Conservation (phyloP, 2,329 filamentous ascomycete genomes). For the Huntiella bhutanensis region DNA sequence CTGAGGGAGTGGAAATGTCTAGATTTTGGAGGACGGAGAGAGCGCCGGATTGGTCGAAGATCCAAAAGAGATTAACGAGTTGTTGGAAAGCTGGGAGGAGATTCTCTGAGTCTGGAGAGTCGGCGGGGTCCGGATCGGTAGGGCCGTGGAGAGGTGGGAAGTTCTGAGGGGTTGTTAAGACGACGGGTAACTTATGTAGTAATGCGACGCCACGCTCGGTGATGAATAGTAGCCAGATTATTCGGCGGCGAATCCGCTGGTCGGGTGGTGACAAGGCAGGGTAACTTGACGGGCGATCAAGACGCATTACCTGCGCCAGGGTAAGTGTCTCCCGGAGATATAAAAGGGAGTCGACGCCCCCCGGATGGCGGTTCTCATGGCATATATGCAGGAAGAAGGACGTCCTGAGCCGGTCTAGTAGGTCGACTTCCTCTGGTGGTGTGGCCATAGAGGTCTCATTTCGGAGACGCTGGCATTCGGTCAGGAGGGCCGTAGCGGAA, state of each 20-base stretch:
- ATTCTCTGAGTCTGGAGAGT: slow-evolving; percentile 19
- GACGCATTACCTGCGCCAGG: slow-evolving; percentile 28
- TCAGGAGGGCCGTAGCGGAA: slow-evolving; percentile 19
- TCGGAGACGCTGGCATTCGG: slow-evolving; percentile 19
- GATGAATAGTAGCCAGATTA: slow-evolving; percentile 30
- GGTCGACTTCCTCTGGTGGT: slow-evolving; percentile 6
- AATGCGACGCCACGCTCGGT: slow-evolving; percentile 31
- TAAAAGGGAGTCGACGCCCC: slow-evolving; percentile 27
- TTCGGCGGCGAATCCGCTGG: slow-evolving; percentile 25
- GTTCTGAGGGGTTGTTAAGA: slow-evolving; percentile 21
- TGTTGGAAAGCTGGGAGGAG: slow-evolving; percentile 30
- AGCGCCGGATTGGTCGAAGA: slow-evolving; percentile 29
- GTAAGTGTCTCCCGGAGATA: slow-evolving; percentile 33
- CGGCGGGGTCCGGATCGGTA: slow-evolving; percentile 5
- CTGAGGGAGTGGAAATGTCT: background rate
- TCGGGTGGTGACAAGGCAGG: slow-evolving; percentile 15
- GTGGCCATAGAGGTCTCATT: slow-evolving; percentile 9
- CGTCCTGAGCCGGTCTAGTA: slow-evolving; percentile 24
- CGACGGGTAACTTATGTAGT: slow-evolving; percentile 29
- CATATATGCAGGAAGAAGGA: slow-evolving; percentile 34
- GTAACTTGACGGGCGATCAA: slow-evolving; percentile 20
- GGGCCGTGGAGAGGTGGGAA: slow-evolving; percentile 17
- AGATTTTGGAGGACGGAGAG: slow-evolving; percentile 24
- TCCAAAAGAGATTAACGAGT: slow-evolving; percentile 29
- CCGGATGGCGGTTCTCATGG: slow-evolving; percentile 28